Percentiles rank a stretch among this genome's conserved stretches.
These are phyloP conservation scores for Gonapodya prolifera DNA, from an alignment of 192 early-diverging fungal species.

Conservation along the genomic window DNA sequence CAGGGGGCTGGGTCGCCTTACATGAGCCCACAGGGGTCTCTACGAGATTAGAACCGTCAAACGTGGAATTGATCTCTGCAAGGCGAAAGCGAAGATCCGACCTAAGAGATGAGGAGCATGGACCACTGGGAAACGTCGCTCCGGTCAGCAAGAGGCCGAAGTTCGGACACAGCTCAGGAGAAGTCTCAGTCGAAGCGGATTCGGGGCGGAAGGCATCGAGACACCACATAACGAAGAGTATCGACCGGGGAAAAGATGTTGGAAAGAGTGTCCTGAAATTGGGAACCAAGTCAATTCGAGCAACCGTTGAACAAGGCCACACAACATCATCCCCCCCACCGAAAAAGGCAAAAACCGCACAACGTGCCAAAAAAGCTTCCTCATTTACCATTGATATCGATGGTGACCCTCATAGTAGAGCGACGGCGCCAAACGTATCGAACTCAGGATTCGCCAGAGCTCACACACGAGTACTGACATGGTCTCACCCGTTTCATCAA, in stretches of 20 bases:
- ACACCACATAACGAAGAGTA: background rate
- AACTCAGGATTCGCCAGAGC: background rate
- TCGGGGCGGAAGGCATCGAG: background rate
- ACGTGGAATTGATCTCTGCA: background rate
- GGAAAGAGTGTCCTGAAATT: too few relatives aligned
- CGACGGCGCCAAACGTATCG: background rate
- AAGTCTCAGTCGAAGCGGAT: background rate
- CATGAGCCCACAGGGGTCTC: background rate
- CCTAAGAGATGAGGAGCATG: background rate
- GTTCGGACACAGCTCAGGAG: background rate
- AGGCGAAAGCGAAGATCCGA: background rate
- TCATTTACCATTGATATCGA: background rate
- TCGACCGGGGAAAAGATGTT: background rate
- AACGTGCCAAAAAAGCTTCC: background rate
- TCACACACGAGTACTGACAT: background rate
- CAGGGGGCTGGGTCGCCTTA: background rate
- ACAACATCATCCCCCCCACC: background rate
- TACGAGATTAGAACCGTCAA: background rate
- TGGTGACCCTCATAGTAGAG: background rate
- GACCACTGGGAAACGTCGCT: background rate
- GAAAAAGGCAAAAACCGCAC: background rate
- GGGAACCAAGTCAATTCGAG: too few relatives aligned
- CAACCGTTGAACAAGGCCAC: background rate
- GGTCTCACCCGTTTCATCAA: background rate
- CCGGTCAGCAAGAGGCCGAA: background rate